phyloP scores from a whole-genome alignment of 2,329 filamentous ascomycete species.

The Huntiella omanensis region DNA sequence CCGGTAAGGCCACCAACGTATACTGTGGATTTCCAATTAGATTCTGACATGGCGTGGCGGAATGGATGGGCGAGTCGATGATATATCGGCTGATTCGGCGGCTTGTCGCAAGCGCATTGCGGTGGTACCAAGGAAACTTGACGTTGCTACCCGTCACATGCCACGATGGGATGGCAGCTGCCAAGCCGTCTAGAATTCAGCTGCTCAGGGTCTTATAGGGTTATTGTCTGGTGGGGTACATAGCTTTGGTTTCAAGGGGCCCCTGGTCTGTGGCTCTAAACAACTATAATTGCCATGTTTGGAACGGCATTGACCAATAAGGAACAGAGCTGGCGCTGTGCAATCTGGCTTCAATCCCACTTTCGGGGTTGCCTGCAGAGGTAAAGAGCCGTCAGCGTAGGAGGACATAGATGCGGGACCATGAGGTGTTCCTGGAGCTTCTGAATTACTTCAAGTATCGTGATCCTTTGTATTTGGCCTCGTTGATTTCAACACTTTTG shows the following conservation, averaged over 20 bases:
- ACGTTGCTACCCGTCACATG: background rate
- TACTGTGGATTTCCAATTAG: conserved; percentile 75
- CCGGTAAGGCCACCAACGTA: conserved; percentile 80
- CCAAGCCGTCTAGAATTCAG: too few species aligned
- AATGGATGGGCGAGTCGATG: background rate
- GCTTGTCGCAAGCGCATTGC: background rate
- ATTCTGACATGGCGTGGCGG: conserved; percentile 50
- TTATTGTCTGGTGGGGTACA: too few species aligned
- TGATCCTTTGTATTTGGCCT: too few species aligned
- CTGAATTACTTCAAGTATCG: too few species aligned
- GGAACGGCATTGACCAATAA: conserved; percentile 3
- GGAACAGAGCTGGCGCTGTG: conserved; percentile 14
- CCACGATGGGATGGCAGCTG: background rate
- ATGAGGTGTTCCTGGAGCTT: too few species aligned
- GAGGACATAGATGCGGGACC: background rate
- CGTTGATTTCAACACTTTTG: background rate
- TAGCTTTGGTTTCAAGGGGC: too few species aligned
- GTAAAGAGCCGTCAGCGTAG: background rate
- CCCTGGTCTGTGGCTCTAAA: too few species aligned
- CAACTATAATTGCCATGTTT: background rate
- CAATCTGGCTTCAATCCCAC: conserved; percentile 27
- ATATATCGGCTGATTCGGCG: background rate
- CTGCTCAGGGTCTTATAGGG: too few species aligned
- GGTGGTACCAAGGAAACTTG: background rate
- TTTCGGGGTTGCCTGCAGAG: conserved; percentile 1